Conservation (phyloP, 495 filamentous ascomycete genomes). For the Hypoxylon subgilvum region DNA sequence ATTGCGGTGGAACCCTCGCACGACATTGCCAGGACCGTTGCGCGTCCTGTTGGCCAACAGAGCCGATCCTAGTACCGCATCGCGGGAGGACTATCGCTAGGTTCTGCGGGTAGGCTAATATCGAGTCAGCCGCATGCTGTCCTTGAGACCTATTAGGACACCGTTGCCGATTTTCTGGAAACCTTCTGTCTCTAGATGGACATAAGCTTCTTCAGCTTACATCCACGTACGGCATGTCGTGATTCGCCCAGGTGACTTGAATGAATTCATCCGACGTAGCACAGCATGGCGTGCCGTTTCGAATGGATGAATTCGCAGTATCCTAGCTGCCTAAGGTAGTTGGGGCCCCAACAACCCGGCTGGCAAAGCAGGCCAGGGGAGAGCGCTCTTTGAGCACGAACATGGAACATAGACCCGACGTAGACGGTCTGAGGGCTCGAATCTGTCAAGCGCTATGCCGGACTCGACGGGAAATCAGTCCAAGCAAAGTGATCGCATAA, state of each 20-base stretch:
- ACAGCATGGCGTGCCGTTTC: slow-evolving; percentile 19
- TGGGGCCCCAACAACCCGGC: slow-evolving; percentile 15
- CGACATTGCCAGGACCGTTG: slow-evolving; percentile 43
- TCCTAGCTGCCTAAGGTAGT: slow-evolving; percentile 13
- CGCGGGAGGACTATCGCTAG: slow-evolving; percentile 28
- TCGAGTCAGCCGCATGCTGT: slow-evolving; percentile 37
- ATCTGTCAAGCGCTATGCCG: slow-evolving; percentile 16
- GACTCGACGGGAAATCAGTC: slow-evolving; percentile 1
- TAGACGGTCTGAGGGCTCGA: slow-evolving; percentile 25
- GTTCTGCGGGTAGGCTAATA: slow-evolving; percentile 35
- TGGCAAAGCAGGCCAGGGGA: slow-evolving; percentile 16
- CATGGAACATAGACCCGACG: slow-evolving; percentile 24
- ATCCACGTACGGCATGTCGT: too few species aligned
- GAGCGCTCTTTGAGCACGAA: slow-evolving; percentile 12
- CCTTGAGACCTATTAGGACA: slow-evolving; percentile 10
- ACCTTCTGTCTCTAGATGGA: slow-evolving; percentile 12
- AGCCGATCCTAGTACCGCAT: slow-evolving; percentile 26
- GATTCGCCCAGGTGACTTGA: not conserved
- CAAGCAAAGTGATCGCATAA: slow-evolving; percentile 15
- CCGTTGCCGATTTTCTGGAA: slow-evolving; percentile 31
- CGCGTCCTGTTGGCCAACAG: slow-evolving; percentile 22
- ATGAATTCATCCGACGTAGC: slow-evolving; percentile 28
- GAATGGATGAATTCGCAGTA: slow-evolving; percentile 25
- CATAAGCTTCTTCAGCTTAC: slow-evolving; percentile 16
- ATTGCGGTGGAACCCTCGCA: slow-evolving; percentile 20